A percentile compares a stretch with the other conserved stretches of the same genome.
Conservation (phyloP, 2,329 filamentous ascomycete species). For the Xylaria sp. region DNA sequence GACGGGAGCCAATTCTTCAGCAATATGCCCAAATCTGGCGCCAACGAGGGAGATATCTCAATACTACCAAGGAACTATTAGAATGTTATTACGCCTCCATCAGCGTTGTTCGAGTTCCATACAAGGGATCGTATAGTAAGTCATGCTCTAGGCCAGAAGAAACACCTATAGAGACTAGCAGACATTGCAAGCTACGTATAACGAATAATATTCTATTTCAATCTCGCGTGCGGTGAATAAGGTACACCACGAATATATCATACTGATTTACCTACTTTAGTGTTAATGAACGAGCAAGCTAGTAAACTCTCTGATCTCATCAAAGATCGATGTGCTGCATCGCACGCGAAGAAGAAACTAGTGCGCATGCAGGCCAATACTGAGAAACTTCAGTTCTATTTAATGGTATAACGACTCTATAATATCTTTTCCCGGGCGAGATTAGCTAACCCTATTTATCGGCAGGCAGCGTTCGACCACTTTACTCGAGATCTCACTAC, state of each 20-base stretch:
- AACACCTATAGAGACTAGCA: slow-evolving; percentile 5
- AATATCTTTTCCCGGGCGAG: slow-evolving; percentile 1
- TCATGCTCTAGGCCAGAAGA: background rate
- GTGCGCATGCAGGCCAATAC: slow-evolving; percentile 53
- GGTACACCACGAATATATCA: background rate
- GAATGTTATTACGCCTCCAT: slow-evolving; percentile 63
- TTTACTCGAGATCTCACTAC: slow-evolving; percentile 49
- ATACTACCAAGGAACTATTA: slow-evolving; percentile 59
- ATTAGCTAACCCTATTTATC: slow-evolving; percentile 44
- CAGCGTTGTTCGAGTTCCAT: slow-evolving; percentile 61
- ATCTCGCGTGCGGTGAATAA: background rate
- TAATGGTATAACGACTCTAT: slow-evolving; percentile 2
- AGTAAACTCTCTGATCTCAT: slow-evolving; percentile 58
- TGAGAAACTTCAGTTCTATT: slow-evolving; percentile 37
- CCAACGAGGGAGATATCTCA: slow-evolving; percentile 54
- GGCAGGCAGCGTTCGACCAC: slow-evolving; percentile 50
- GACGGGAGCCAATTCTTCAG: slow-evolving; percentile 50
- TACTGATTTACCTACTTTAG: slow-evolving; percentile 45
- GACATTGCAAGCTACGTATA: background rate
- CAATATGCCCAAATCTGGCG: slow-evolving; percentile 58
- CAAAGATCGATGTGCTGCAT: slow-evolving; percentile 53
- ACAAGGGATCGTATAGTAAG: slow-evolving; percentile 51
- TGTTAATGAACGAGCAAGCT: slow-evolving; percentile 62
- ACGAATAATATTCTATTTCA: background rate
- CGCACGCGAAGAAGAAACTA: slow-evolving; percentile 55